Evolutionary conservation across 2,329 filamentous ascomycete species (phyloP).

Genomic region (Penicillium sp.): DNA sequence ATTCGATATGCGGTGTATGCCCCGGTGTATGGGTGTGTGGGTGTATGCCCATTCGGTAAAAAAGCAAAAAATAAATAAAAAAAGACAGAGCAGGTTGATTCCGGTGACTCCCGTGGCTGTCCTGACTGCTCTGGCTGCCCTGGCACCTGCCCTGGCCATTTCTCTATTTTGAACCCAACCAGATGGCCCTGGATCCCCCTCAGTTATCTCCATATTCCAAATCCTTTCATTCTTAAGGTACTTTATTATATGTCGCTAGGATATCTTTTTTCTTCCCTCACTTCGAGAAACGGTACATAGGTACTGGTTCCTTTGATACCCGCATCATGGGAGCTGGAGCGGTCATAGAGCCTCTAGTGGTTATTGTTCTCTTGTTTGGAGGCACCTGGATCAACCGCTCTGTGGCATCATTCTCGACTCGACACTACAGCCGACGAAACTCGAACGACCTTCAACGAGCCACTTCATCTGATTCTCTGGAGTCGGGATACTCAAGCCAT

Average conservation of each 20-base stretch:
- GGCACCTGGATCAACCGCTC: conserved; percentile 61
- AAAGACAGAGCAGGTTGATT: background rate
- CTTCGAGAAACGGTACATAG: background rate
- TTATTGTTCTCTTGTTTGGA: conserved; percentile 58
- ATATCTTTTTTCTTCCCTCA: background rate
- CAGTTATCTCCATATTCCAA: background rate
- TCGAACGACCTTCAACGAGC: conserved; percentile 21
- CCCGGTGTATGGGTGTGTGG: background rate
- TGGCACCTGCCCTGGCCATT: conserved; percentile 1
- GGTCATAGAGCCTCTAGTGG: conserved; percentile 61
- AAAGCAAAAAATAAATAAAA: background rate
- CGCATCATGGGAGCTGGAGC: conserved; percentile 54
- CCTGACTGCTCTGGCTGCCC: background rate
- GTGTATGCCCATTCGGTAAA: background rate
- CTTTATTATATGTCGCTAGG: background rate
- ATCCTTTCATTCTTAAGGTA: background rate
- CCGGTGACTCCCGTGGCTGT: background rate
- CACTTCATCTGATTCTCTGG: conserved; percentile 38
- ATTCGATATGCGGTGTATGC: background rate
- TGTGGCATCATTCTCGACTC: conserved; percentile 17
- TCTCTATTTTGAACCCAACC: background rate
- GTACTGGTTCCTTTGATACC: background rate
- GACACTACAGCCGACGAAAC: conserved; percentile 19
- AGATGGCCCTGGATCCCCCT: background rate
- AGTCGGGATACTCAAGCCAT: conserved; percentile 43